Percentiles rank a stretch among this genome's conserved stretches.
These are phyloP conservation scores for Penicillium corylophilum DNA, from an alignment of 2,329 filamentous ascomycete genomes.

Conservation along the genomic window DNA sequence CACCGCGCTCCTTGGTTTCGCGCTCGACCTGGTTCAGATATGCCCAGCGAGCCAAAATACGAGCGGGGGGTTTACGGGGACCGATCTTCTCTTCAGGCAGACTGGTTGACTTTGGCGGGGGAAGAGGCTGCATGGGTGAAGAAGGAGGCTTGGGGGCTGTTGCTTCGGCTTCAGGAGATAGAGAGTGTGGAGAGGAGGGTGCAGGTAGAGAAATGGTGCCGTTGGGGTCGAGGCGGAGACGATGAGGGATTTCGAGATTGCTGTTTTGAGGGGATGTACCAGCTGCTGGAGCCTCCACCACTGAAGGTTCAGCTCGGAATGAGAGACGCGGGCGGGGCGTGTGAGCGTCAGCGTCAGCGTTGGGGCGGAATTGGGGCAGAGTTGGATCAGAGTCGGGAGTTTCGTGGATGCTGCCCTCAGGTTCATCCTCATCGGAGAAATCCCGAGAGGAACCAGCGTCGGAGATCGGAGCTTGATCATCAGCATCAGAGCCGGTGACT, in stretches of 20 bases:
- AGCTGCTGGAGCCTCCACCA: neutral
- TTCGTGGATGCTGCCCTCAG: neutral
- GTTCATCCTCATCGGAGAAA: neutral
- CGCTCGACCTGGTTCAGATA: constrained; percentile 63
- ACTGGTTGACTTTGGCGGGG: constrained; percentile 23
- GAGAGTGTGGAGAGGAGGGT: constrained; percentile 30
- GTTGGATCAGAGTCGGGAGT: constrained; percentile 40
- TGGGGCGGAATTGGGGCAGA: constrained; percentile 48
- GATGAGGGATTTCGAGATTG: constrained; percentile 25
- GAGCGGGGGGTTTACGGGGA: constrained; percentile 28
- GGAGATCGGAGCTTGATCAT: constrained; percentile 1
- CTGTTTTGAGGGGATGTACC: constrained; percentile 14
- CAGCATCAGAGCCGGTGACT: constrained; percentile 17
- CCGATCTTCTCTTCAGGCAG: constrained; percentile 17
- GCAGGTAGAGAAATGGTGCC: constrained; percentile 32
- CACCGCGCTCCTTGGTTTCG: constrained; percentile 70
- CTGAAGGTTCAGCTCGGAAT: constrained; percentile 7
- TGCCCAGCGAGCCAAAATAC: constrained; percentile 46
- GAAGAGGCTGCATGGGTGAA: constrained; percentile 35
- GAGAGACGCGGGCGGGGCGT: constrained; percentile 24
- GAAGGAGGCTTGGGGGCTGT: constrained; percentile 36
- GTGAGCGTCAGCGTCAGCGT: constrained; percentile 33
- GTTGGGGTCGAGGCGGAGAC: constrained; percentile 41
- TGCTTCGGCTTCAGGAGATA: constrained; percentile 34
- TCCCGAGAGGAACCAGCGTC: constrained; percentile 5